phyloP scores from a whole-genome alignment of 768 basidiomycete genomes.

The Tubosaeta brunneosetosa region DNA sequence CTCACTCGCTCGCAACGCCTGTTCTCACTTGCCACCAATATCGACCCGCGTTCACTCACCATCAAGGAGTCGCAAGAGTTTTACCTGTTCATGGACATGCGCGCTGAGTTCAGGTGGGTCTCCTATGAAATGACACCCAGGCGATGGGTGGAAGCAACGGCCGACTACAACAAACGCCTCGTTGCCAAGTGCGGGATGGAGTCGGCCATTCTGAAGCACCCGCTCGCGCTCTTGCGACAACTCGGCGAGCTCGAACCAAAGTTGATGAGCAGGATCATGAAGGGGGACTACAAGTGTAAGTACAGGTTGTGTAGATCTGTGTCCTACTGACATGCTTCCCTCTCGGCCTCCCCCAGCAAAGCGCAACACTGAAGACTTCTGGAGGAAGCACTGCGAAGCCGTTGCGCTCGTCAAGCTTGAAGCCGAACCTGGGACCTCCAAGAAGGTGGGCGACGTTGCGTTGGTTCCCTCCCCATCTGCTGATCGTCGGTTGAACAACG shows the following conservation, averaged over 20 bases:
- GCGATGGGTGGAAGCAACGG: neutral
- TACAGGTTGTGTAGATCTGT: neutral
- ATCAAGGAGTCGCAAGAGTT: neutral
- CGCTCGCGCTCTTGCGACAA: neutral
- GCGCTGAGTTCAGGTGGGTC: neutral
- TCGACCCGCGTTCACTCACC: neutral
- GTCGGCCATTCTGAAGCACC: neutral
- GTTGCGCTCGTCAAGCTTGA: neutral
- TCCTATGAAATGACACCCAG: neutral
- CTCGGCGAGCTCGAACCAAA: neutral
- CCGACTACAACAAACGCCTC: neutral
- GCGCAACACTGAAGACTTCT: neutral
- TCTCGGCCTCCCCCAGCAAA: neutral
- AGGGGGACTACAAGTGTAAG: conserved; percentile 13
- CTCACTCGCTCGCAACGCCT: neutral
- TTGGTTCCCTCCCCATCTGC: neutral
- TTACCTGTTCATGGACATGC: neutral
- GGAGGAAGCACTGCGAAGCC: neutral
- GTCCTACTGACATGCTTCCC: neutral
- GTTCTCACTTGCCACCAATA: neutral
- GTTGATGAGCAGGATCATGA: conserved; percentile 5
- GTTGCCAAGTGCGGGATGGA: neutral
- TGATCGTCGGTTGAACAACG: neutral
- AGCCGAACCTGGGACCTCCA: neutral
- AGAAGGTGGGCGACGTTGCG: neutral